These are phyloP conservation scores for Hanseniaspora guilliermondii DNA, from an alignment of 805 yeast genomes.

Conservation along the genomic window DNA sequence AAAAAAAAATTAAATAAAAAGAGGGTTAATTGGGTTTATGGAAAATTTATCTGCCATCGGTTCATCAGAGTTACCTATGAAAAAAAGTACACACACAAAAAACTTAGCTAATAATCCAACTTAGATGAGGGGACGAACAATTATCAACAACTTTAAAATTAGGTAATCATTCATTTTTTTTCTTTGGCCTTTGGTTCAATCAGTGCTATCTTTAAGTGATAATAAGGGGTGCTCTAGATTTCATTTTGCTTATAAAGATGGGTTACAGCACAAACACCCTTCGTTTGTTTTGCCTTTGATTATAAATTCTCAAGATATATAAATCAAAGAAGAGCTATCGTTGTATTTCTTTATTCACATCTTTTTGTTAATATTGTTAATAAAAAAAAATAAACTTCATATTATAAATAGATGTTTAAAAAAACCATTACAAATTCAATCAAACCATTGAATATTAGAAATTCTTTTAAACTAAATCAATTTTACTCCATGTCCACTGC, in stretches of 20 bases:
- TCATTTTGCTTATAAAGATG: no score
- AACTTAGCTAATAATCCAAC: no score
- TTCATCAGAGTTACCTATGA: background rate
- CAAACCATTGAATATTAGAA: background rate
- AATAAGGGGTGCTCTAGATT: no score
- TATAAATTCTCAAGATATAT: no score
- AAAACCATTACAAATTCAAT: conserved; percentile 1
- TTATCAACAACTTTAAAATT: no score
- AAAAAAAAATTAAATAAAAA: background rate
- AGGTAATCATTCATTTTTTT: no score
- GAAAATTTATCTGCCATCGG: background rate
- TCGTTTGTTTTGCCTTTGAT: no score
- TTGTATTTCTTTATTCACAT: background rate
- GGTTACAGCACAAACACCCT: no score
- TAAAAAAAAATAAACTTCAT: background rate
- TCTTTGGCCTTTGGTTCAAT: no score
- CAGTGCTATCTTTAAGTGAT: no score
- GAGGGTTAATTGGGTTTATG: background rate
- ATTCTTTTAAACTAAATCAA: background rate
- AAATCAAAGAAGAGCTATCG: no score
- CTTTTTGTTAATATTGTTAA: background rate
- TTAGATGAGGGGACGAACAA: no score
- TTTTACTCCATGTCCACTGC: conserved; percentile 13
- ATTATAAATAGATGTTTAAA: background rate
- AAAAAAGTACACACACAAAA: background rate